phyloP scores from a whole-genome alignment of 108 stramenopile genomes.

The Epithemia pelagica region DNA sequence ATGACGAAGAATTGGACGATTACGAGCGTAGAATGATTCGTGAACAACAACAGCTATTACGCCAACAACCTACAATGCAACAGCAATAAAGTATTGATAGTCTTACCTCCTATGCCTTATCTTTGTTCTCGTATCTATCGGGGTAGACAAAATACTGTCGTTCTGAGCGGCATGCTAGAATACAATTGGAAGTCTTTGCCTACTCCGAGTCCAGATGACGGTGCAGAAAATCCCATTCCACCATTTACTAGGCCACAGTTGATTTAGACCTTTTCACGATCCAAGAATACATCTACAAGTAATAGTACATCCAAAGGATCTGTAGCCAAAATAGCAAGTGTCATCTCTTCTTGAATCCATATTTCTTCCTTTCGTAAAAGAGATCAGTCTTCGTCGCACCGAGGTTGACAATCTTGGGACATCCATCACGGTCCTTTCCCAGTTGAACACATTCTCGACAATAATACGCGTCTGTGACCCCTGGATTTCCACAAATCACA shows the following conservation, averaged over 20 bases:
- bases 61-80: constrained; percentile 18
- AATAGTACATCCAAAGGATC: too few species aligned
- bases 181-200: too few species aligned
- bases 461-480: constrained; percentile 98
- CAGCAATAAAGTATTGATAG: too few species aligned
- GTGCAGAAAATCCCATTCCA: too few species aligned
- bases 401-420: constrained; percentile 99
- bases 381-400: constrained; percentile 94
- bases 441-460: constrained; percentile 95
- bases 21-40: constrained; percentile 29
- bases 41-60: constrained; percentile 24
- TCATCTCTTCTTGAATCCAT: constrained; percentile 86
- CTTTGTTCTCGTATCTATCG: too few species aligned
- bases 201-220: too few species aligned
- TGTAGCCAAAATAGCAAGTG: neutral
- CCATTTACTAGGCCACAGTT: too few species aligned
- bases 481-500: constrained; percentile 93
- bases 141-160: too few species aligned
- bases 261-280: too few species aligned
- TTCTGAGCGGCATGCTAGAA: too few species aligned
- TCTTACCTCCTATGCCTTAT: too few species aligned
- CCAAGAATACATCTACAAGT: too few species aligned
- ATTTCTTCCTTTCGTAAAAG: constrained; percentile 98
- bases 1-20: constrained; percentile 32
- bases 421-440: constrained; percentile 98